Base-by-base conservation (phyloP, 129 eudicot species). In the Ambrosia trifida region DNA sequence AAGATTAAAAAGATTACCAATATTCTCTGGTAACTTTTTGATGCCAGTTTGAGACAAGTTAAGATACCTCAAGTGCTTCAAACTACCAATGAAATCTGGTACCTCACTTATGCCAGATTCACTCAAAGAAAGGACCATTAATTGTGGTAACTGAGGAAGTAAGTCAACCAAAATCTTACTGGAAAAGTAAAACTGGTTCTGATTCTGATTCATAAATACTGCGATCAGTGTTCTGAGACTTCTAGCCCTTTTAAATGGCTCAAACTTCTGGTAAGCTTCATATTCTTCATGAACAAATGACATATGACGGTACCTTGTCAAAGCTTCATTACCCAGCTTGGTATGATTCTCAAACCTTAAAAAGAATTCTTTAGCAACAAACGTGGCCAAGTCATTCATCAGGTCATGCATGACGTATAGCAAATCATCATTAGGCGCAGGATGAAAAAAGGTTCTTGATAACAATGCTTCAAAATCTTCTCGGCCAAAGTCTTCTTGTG, bases 331-430 rank as follows among this genome's bases (percentile, higher is more conserved):
- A 14, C 0, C 6, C n/a, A 20, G 3, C 31, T 52, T 11, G 1
- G 1, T 52, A 20, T 52, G 28, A 20, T 52, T 17, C 11, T 52
- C 59, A 52, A 52, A 52, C 17, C 59, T 52, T 52, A 52, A 7
- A 52, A 52, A 52, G 3, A 3, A 50, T 3, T 50, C 56, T 50
- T 14, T 2, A 4, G 56, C 56, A 50, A 50, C 56, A 4, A 50
- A 50, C n/a, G 56, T 50, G 62, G 62, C 62, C 62, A 54, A 54
- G 62, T 54, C 62, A 10, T 54, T 54, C 62, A 54, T 54, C 30
- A 68, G 19, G 20, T 54, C 62, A 54, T 54, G 62, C 62, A 54
- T 54, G 7, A 54, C n/a, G 10, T 7, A 54, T 2, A 9, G 9
- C 0, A 35, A 20, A 2, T 54, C 11, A 20, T 54, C 35, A 24